Evolutionary conservation across 164 flowering plant genomes (phyloP), one percentile per base, ranked within the genome.

Genomic region (Tinospora cordifolia): DNA sequence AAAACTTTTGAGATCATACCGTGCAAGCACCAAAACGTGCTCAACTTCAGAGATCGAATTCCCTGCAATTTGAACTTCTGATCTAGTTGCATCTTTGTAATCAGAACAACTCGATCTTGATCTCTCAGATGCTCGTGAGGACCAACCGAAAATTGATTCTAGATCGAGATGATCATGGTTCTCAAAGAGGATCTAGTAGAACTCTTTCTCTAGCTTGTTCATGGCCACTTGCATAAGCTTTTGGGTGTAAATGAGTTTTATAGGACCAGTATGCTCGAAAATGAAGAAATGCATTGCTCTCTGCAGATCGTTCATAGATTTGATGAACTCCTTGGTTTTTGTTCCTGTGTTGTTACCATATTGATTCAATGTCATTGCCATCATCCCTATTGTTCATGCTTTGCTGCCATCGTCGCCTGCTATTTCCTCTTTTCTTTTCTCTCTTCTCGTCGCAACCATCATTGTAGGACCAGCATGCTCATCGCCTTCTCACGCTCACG

Each of bases 131-230:
- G 77, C 40, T 6, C 73, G 78, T 0, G 88, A 82, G 3, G 86
- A 86, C 8, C 83, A 71, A 6, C 78, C 72, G 6, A 92, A 87
- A 21, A 90, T 78, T 0, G 90, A 85, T 46, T 85, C 90, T 0
- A 88, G 88, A 41, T 87, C 89, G 38, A 87, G 81, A 19, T 82
- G 76, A 21, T 83, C 87, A 0, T 90, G 83, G 47, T 84, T 87
- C 47, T 73, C 78, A 8, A 88, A 81, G 0, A 88, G 82, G 21
- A 90, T 84, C 63, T 82, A 88, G 59, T 85, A 84, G n/a, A n/a
- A n/a, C n/a, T n/a, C n/a, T n/a, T n/a, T n/a, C n/a, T n/a, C n/a
- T n/a, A n/a, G n/a, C n/a, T 90, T 67, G 63, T 83, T 83, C 89
- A 87, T 86, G 21, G 92, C 92, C 0, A 71, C 74, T 71, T 87